Evolutionary conservation across 441 rosid genomes (phyloP).

Genomic region (Breynia disticha): DNA sequence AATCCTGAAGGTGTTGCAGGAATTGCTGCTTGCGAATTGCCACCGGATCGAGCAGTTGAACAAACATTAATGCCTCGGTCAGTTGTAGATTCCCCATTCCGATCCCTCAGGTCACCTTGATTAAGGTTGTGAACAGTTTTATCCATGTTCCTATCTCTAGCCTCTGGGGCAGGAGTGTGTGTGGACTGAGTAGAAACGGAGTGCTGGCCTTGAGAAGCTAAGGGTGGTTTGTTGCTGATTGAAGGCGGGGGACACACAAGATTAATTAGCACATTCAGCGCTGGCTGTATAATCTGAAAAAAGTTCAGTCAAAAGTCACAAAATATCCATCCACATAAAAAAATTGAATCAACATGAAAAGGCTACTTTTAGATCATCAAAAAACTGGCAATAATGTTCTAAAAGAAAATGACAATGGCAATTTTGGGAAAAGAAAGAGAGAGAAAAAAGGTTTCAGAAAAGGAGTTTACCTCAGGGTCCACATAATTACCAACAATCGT

Average conservation of each 20-base stretch:
- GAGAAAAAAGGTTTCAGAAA: neutral
- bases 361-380: too few relatives aligned
- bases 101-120: slow-evolving; percentile 49
- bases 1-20: slow-evolving; percentile 70
- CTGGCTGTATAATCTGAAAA: slow-evolving; percentile 91
- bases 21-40: slow-evolving; percentile 51
- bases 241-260: slow-evolving; percentile 99
- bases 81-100: slow-evolving; percentile 40
- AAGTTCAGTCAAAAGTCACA: neutral
- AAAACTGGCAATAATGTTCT: too few relatives aligned
- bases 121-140: slow-evolving; percentile 29
- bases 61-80: slow-evolving; percentile 35
- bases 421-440: too few relatives aligned
- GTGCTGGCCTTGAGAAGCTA: slow-evolving; percentile 56
- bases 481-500: slow-evolving; percentile 74
- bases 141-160: slow-evolving; percentile 40
- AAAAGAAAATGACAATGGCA: neutral
- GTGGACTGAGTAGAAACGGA: slow-evolving; percentile 39
- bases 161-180: slow-evolving; percentile 30
- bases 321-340: neutral
- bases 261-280: slow-evolving; percentile 81
- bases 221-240: slow-evolving; percentile 75
- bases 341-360: neutral
- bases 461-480: slow-evolving; percentile 75
- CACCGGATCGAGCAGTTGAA: slow-evolving; percentile 36